A percentile compares a stretch with the other conserved stretches of the same genome.
Evolutionary conservation across 225 moss, liverwort and hornwort species (phyloP).

Genomic region (Physcomitrium patens): DNA sequence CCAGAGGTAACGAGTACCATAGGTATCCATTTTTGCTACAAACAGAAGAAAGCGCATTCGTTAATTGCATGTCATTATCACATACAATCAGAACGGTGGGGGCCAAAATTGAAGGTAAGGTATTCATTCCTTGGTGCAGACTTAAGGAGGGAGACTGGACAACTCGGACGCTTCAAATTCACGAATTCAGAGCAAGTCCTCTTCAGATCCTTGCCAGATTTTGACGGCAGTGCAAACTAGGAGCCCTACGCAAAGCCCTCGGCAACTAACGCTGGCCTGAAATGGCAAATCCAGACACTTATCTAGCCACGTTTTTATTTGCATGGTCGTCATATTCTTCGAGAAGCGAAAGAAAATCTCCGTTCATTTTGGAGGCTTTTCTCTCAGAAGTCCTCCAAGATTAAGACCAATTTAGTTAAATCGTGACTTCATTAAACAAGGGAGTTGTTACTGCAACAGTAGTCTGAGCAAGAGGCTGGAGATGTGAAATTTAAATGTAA

Average conservation of each 20-base stretch:
- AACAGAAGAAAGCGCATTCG: constrained; percentile 4
- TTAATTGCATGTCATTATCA: neutral
- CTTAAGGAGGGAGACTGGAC: neutral
- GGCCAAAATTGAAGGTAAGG: constrained; percentile 2
- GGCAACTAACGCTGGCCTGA: neutral
- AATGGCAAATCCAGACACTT: constrained; percentile 11
- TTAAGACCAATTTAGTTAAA: too few relatives aligned
- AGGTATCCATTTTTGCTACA: neutral
- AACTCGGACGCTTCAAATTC: constrained; percentile 13
- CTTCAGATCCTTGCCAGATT: constrained; percentile 7
- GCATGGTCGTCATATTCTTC: too few relatives aligned
- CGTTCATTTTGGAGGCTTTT: too few relatives aligned
- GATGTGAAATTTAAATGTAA: too few relatives aligned
- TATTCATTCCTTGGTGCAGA: neutral
- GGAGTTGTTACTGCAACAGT: too few relatives aligned
- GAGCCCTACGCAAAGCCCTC: constrained; percentile 1
- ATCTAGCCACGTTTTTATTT: too few relatives aligned
- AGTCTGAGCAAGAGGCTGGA: too few relatives aligned
- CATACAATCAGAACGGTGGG: neutral
- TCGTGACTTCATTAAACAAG: too few relatives aligned
- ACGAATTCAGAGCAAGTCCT: neutral
- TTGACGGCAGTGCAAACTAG: neutral
- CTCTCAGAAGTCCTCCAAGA: too few relatives aligned
- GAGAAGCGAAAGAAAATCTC: too few relatives aligned
- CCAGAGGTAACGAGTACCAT: constrained; percentile 4